Conservation (phyloP, 1,284 basidiomycete genomes). For the Trichosporon asahii region DNA sequence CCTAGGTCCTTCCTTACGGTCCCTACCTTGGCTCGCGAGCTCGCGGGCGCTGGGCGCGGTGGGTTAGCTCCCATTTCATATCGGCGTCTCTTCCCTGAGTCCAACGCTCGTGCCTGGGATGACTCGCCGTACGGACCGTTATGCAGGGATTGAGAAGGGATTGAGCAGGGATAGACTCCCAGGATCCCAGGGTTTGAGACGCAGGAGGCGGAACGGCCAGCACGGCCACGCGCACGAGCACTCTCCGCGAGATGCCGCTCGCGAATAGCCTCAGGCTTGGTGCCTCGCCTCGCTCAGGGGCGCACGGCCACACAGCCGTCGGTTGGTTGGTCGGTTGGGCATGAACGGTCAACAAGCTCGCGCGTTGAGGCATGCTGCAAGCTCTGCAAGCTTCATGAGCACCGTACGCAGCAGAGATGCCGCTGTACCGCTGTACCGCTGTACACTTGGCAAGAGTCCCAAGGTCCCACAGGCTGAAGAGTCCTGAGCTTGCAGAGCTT, state of each 20-base stretch:
- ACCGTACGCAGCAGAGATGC: too few species aligned
- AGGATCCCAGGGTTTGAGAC: background rate
- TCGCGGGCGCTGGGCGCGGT: background rate
- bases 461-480: background rate
- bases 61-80: background rate
- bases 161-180: background rate
- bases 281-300: background rate
- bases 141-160: background rate
- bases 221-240: background rate
- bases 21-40: too few species aligned
- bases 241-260: too few species aligned
- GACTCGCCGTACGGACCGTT: background rate
- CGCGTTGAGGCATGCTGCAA: background rate
- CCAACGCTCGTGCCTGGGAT: background rate
- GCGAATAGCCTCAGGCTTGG: background rate
- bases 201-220: background rate
- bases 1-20: too few species aligned
- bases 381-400: too few species aligned
- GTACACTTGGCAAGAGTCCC: background rate
- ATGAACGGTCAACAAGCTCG: background rate
- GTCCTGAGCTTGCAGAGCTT: background rate
- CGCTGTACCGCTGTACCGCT: too few species aligned
- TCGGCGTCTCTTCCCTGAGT: background rate
- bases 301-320: background rate
- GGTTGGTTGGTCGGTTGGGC: background rate